These are phyloP conservation scores for Lunularia cruciata DNA, from an alignment of 225 moss, liverwort and hornwort genomes.

Conservation along the genomic window DNA sequence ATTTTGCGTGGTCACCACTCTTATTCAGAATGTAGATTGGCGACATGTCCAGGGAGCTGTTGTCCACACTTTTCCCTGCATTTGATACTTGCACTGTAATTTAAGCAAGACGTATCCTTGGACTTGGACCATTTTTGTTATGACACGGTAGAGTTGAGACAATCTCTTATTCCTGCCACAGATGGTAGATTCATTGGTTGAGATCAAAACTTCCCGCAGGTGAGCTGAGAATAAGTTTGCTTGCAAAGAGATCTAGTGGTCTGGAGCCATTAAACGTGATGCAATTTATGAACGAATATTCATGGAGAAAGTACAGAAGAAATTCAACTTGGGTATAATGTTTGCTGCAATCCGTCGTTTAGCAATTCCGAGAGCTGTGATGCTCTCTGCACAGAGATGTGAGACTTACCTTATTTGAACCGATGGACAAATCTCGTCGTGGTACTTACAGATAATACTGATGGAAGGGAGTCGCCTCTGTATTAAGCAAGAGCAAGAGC, in stretches of 20 bases:
- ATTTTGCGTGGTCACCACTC: neutral
- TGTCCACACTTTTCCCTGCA: neutral
- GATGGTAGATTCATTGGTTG: neutral
- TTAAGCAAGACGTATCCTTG: constrained; percentile 14
- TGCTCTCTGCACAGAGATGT: constrained; percentile 5
- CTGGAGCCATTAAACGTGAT: constrained; percentile 11
- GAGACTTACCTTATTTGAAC: constrained; percentile 1
- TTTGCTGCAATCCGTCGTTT: neutral
- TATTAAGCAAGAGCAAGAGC: too few species aligned
- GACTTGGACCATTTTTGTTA: constrained; percentile 24
- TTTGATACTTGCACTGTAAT: constrained; percentile 2
- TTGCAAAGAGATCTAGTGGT: constrained; percentile 3
- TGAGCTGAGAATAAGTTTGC: constrained; percentile 16
- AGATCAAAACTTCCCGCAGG: neutral
- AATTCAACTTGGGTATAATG: constrained; percentile 3
- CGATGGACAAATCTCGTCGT: too few species aligned
- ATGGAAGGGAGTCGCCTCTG: too few species aligned
- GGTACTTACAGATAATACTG: too few species aligned
- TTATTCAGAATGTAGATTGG: neutral
- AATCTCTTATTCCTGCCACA: neutral
- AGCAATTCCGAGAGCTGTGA: neutral
- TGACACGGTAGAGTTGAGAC: constrained; percentile 7
- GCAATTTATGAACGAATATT: neutral
- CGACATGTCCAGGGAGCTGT: constrained; percentile 8
- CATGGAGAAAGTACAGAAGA: neutral